A percentile compares a stretch with the other conserved stretches of the same genome.
These are phyloP conservation scores for Encephalitozoon hellem DNA, from an alignment of 371 early-diverging fungal genomes.

Conservation along the genomic window DNA sequence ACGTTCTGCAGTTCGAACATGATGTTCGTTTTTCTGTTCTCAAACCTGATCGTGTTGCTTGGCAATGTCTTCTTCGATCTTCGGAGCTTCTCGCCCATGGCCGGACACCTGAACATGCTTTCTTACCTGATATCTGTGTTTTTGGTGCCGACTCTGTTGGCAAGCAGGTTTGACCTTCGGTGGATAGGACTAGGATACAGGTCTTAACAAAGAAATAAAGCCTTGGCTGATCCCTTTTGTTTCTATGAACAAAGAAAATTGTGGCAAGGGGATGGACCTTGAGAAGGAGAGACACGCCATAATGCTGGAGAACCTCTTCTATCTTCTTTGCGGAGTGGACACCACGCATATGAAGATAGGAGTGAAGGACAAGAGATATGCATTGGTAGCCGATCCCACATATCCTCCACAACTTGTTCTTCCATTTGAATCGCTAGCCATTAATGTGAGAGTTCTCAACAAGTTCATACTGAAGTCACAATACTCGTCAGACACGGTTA, in stretches of 20 bases:
- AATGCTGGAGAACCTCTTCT: constrained; percentile 9
- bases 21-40: constrained; percentile 49
- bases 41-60: constrained; percentile 52
- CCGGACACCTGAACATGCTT: background rate
- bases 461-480: constrained; percentile 11
- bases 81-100: background rate
- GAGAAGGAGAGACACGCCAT: constrained; percentile 9
- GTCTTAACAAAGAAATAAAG: background rate
- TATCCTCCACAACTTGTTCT: constrained; percentile 1
- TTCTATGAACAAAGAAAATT: background rate
- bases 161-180: background rate
- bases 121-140: background rate
- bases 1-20: constrained; percentile 32
- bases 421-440: constrained; percentile 8
- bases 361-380: constrained; percentile 12
- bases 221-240: background rate
- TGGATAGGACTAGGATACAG: background rate
- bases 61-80: constrained; percentile 49
- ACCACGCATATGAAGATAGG: constrained; percentile 2
- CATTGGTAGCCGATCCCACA: background rate
- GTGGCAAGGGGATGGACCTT: background rate
- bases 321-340: constrained; percentile 23
- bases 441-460: constrained; percentile 12
- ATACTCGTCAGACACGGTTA: background rate
- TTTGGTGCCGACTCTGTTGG: background rate